Base-by-base conservation (phyloP, 352 stramenopile species). In the Aphanomyces stellatus region DNA sequence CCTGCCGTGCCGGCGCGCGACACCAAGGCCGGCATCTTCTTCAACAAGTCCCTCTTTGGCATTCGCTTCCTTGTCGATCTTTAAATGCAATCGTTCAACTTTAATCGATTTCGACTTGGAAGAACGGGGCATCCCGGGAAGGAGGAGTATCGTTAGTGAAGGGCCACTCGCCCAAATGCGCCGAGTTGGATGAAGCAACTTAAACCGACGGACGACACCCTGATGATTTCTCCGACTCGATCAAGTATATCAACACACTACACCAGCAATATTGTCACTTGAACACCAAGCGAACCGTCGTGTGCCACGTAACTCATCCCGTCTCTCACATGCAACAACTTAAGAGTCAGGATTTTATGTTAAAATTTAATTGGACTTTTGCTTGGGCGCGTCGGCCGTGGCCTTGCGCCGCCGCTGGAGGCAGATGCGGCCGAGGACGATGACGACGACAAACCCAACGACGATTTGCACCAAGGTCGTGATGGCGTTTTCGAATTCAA, bases 401-500 rank as follows among this genome's bases (percentile, higher is more conserved):
- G n/a, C 13, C 8, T 22, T 37, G 6, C 56, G 56, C 34, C 60
- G 60, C 7, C 60, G 60, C 25, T 49, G 22, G 15, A 19, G 4
- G 25, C 41, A 10, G 25, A 67, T 37, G 17, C 7, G 37, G 34
- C 25, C 49, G n/a, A 57, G 19, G 25, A 81, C 27, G 31, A 93
- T 73, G 22, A 75, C 51, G 3, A 76, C 57, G 55, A 88, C 68
- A 1, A 79, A 76, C 17, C 53, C 71, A 25, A 72, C 71, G 4
- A 76, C 81, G 55, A 88, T 75, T 25, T 80, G 72, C 35, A 73
- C 73, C 55, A 91, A 76, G 60, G 85, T 76, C 69, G 83, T 82
- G 48, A 90, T 62, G 22, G 76, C 81, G 27, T 86, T 69, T 10
- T 79, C 59, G 48, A 93, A 84, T 68, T 93, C 85, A n/a, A 90